Base-by-base conservation (phyloP, 2,329 filamentous ascomycete species). In the Xylariomycetidae sp. region DNA sequence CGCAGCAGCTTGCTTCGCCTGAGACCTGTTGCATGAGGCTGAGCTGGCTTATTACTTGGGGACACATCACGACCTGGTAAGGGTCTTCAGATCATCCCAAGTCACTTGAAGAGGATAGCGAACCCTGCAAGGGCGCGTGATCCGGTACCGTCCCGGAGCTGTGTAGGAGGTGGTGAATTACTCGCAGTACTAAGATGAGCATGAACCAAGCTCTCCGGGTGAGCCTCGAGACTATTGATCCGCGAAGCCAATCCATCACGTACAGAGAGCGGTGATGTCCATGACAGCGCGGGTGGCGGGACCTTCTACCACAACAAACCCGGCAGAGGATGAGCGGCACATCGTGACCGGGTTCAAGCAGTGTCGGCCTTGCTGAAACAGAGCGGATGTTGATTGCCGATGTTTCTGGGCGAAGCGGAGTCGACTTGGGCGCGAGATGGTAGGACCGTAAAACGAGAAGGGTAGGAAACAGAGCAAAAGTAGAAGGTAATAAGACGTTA, bases 401-500 rank as follows among this genome's bases (percentile, higher is more conserved):
- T 66, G 62, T 31, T 65, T 63, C 25, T 60, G 62, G 4, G 57
- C 56, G 37, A 63, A 59, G 12, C 53, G 52, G 6, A 64, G 48
- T 14, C 65, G 48, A 35, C 65, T 61, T 10, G 44, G 35, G 2
- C 47, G 44, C 5, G 54, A 50, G 3, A 60, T 49, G 13, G 50
- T 42, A 6, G 50, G 46, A 16, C 52, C 47, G 6, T 65, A 46
- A 64, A 61, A 32, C 57, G 58, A 6, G 53, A 63, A 0, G 60
- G 65, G 27, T 60, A 66, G 45, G n/a, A n/a, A n/a, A n/a, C 67
- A 63, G 6, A 67, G 54, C 6, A 65, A 43, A 9, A 68, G 35
- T 6, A 67, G 54, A n/a, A 67, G 49, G 33, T 65, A 60, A 37
- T 67, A 65, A 47, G 67, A 67, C 4, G 63, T 52, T 0, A 60